These are phyloP conservation scores for Fragilariopsis cylindrus DNA, from an alignment of 108 stramenopile genomes.

Conservation along the genomic window DNA sequence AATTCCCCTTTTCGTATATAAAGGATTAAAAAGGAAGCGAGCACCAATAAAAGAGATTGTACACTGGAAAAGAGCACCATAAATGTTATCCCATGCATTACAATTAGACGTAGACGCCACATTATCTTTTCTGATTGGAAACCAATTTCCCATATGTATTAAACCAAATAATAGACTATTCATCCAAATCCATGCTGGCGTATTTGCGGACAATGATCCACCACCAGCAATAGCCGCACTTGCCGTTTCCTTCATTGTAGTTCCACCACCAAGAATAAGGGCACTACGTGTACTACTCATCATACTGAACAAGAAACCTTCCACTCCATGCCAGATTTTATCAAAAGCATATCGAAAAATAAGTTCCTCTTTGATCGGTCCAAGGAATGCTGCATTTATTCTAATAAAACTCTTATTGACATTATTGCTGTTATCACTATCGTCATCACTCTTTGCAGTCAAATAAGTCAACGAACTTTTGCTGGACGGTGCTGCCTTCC, in stretches of 20 bases:
- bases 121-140: not conserved
- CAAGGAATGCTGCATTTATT: not conserved
- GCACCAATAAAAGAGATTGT: not conserved
- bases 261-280: not conserved
- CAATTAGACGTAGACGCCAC: not conserved
- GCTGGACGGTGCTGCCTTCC: not conserved
- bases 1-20: not conserved
- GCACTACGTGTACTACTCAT: not conserved
- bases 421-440: not conserved
- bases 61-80: not conserved
- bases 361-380: not conserved
- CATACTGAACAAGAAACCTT: not conserved
- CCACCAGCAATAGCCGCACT: not conserved
- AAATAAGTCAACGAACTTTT: not conserved
- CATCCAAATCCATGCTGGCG: not conserved
- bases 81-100: not conserved
- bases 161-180: not conserved
- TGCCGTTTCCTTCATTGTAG: too few species aligned
- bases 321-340: not conserved
- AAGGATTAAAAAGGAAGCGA: not conserved
- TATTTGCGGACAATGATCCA: not conserved
- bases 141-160: not conserved
- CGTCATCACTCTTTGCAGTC: not conserved
- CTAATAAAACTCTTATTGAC: not conserved
- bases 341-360: constrained; percentile 4